A percentile compares a stretch with the other conserved stretches of the same genome.
Conservation (phyloP, 1,284 basidiomycete genomes). For the Schizophyllum amplum region DNA sequence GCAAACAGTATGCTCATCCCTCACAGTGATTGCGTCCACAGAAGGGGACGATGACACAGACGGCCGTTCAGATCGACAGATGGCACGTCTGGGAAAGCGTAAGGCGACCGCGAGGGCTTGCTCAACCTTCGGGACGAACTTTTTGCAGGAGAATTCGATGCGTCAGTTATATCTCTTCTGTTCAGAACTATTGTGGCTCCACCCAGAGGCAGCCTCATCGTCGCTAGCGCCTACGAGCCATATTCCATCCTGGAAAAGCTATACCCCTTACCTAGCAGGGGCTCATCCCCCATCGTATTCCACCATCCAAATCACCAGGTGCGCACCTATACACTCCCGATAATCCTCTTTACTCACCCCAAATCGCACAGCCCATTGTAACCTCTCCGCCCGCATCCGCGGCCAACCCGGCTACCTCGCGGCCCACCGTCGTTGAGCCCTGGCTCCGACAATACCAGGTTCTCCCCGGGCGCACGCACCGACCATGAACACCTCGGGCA, state of each 20-base stretch:
- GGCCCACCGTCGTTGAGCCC: slow-evolving; percentile 77
- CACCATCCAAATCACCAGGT: slow-evolving; percentile 82
- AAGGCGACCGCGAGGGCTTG: slow-evolving; percentile 56
- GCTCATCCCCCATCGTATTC: slow-evolving; percentile 82
- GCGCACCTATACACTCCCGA: slow-evolving; percentile 11
- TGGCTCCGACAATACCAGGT: slow-evolving; percentile 93
- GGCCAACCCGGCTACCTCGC: slow-evolving; percentile 64
- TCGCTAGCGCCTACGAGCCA: slow-evolving; percentile 85
- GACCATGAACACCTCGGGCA: slow-evolving; percentile 85
- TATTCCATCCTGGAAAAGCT: slow-evolving; percentile 75
- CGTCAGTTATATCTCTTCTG: slow-evolving; percentile 34
- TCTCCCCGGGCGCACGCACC: slow-evolving; percentile 95
- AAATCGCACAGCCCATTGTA: too few species aligned
- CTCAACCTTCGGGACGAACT: slow-evolving; percentile 69
- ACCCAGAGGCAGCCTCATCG: slow-evolving; percentile 50
- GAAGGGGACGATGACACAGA: slow-evolving; percentile 25
- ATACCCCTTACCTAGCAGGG: slow-evolving; percentile 70
- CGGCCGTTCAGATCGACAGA: slow-evolving; percentile 63
- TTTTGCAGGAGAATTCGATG: slow-evolving; percentile 83
- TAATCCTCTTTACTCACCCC: not conserved
- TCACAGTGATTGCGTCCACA: too few species aligned
- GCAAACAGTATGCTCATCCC: slow-evolving; percentile 5
- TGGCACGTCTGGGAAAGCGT: slow-evolving; percentile 61
- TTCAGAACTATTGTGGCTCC: not conserved
- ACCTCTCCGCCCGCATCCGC: slow-evolving; percentile 23